Base-by-base conservation (phyloP, 345 rosid species). In the Cardamine chenopodiifolia region DNA sequence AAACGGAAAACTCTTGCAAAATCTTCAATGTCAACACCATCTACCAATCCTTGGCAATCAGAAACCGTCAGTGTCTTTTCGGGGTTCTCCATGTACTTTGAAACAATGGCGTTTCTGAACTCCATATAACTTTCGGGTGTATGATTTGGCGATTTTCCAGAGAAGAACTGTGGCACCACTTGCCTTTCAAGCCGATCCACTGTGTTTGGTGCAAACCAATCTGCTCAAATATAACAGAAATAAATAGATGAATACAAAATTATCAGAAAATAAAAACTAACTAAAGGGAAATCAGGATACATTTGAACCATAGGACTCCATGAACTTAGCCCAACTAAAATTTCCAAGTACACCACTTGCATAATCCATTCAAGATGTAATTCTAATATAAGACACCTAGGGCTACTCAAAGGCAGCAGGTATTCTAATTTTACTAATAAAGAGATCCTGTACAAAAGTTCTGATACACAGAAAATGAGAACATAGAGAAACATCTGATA, bases 151-250 rank as follows among this genome's bases (percentile, higher is more conserved):
- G 96, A 90, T 80, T 95, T 95, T 47, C 98, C 99, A 71, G 97
- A 89, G 87, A 95, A 95, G 81, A 82, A 95, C 79, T 87, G 96
- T 0, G 99, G 99, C 81, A 92, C 98, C 71, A 90, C 99, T 85
- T 95, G 99, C 63, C 99, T 85, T 79, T 95, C 99, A 71, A 92
- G 78, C 75, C 99, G 86, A 88, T 95, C 84, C 70, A 95, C 97
- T 8, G 83, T 71, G 20, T 85, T 65, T 44, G 94, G 97, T 50
- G 98, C 86, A 84, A 95, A 95, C 99, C 99, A 95, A 80, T 88
- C 98, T 95, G 73, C 62, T 58, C 50, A 17, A 64, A 59, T 29
- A 53, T 7, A 40, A 49, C 66, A 74, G 8, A 18, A 65, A 56
- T 45, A 55, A 8, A 28, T 17, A 29, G 10, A 58, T 10, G 17